Percentiles rank a stretch among this genome's conserved stretches.
Conservation (phyloP, 768 basidiomycete genomes). For the Coprinopsis sp. region DNA sequence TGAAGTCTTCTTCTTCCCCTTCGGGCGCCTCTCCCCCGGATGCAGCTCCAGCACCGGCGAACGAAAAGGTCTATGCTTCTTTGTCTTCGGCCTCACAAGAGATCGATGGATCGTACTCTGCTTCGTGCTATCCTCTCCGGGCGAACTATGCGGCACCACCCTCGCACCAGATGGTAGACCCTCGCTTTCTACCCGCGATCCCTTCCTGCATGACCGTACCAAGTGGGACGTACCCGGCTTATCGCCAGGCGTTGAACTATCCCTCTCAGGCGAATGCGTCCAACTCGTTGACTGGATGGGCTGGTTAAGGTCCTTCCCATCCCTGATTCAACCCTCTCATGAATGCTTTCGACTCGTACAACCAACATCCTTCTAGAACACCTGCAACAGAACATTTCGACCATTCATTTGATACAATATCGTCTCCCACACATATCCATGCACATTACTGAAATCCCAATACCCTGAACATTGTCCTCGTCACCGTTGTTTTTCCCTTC, state of each 20-base stretch:
- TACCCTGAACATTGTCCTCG: too few species aligned
- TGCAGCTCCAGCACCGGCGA: not conserved
- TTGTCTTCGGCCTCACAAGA: not conserved
- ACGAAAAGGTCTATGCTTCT: not conserved
- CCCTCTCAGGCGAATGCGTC: conserved; percentile 24
- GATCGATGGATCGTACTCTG: not conserved
- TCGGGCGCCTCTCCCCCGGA: not conserved
- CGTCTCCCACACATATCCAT: too few species aligned
- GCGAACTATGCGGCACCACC: not conserved
- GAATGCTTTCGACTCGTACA: too few species aligned
- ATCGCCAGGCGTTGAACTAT: conserved; percentile 19
- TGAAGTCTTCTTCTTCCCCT: not conserved
- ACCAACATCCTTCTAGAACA: too few species aligned
- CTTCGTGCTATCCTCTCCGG: not conserved
- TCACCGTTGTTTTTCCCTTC: too few species aligned
- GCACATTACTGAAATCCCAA: too few species aligned
- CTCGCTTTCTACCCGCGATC: not conserved
- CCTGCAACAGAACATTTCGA: too few species aligned
- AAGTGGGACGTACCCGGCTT: too few species aligned
- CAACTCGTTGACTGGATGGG: conserved; percentile 47
- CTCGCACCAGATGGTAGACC: not conserved
- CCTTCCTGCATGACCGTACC: not conserved
- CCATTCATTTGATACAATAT: too few species aligned
- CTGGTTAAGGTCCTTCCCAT: conserved; percentile 30
- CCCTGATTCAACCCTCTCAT: conserved; percentile 6